Evolutionary conservation across 305 asterid species (phyloP).

Genomic region (Lippia alba): DNA sequence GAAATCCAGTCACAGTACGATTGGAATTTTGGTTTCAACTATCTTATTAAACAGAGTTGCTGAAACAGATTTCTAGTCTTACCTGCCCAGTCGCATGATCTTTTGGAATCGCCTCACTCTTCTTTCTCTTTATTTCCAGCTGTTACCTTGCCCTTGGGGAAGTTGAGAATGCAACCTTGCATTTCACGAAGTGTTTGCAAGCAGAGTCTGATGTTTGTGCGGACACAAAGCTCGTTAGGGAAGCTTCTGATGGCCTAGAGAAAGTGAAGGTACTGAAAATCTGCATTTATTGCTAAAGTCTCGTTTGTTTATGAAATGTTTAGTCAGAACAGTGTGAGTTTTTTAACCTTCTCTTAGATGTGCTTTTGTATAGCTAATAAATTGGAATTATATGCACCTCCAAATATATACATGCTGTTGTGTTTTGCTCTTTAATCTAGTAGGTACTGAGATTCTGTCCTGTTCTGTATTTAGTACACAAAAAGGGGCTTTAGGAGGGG

Average conservation of each 20-base stretch:
- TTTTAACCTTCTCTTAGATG: conserved; percentile 13
- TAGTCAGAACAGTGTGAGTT: conserved; percentile 18
- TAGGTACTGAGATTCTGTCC: conserved; percentile 4
- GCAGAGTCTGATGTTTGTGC: conserved; percentile 67
- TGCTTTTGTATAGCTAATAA: conserved; percentile 20
- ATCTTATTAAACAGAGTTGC: conserved; percentile 20
- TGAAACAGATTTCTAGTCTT: conserved; percentile 13
- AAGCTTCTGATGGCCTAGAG: conserved; percentile 94
- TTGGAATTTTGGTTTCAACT: conserved; percentile 21
- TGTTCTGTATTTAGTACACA: neutral
- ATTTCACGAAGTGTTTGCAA: conserved; percentile 84
- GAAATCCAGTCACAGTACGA: conserved; percentile 20
- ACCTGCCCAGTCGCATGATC: conserved; percentile 22
- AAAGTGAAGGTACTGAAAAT: conserved; percentile 67
- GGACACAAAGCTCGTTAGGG: conserved; percentile 77
- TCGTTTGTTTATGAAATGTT: conserved; percentile 17
- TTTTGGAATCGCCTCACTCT: conserved; percentile 18
- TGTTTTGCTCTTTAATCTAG: neutral
- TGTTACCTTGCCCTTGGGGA: conserved; percentile 96
- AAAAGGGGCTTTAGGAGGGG: no score
- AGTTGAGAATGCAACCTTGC: conserved; percentile 73
- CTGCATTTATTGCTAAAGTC: conserved; percentile 12
- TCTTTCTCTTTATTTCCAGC: conserved; percentile 49
- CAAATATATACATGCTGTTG: neutral
- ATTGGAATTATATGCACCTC: conserved; percentile 12